Evolutionary conservation across 805 yeast species (phyloP).

Genomic region (Kodamaea nitidulidarum): DNA sequence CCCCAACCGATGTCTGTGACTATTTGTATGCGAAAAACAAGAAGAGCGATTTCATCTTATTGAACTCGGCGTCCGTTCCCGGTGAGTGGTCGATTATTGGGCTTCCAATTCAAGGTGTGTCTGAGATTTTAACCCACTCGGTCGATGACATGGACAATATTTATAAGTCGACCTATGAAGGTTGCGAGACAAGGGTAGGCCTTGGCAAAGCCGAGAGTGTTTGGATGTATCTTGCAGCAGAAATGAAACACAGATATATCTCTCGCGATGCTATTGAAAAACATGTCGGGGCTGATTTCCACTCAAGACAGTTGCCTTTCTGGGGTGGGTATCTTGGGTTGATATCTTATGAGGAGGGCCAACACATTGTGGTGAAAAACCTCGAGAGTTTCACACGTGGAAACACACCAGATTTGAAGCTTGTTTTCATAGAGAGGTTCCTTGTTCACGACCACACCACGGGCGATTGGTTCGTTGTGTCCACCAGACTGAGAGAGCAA

Average conservation of each 20-base stretch:
- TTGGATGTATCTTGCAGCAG: constrained; percentile 51
- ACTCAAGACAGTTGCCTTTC: constrained; percentile 56
- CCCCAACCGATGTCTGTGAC: constrained; percentile 53
- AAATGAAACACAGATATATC: constrained; percentile 39
- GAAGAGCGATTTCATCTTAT: constrained; percentile 43
- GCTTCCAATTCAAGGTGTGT: constrained; percentile 44
- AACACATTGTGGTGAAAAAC: constrained; percentile 32
- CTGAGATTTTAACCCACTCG: constrained; percentile 59
- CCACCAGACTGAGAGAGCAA: constrained; percentile 34
- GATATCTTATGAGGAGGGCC: constrained; percentile 85
- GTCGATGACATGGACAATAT: constrained; percentile 36
- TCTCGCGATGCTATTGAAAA: constrained; percentile 25
- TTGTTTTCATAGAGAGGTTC: constrained; percentile 66
- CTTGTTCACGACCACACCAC: constrained; percentile 50
- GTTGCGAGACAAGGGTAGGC: not conserved
- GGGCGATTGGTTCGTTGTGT: constrained; percentile 47
- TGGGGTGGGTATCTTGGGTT: constrained; percentile 90
- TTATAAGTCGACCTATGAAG: constrained; percentile 23
- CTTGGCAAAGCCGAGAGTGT: constrained; percentile 23
- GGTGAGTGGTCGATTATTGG: constrained; percentile 90
- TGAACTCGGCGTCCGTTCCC: constrained; percentile 78
- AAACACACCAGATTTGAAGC: constrained; percentile 65
- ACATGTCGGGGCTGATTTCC: constrained; percentile 12
- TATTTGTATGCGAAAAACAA: constrained; percentile 16
- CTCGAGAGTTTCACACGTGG: constrained; percentile 36